Base-by-base conservation (phyloP, 306 rosid species). In the Adenanthera pavonina region DNA sequence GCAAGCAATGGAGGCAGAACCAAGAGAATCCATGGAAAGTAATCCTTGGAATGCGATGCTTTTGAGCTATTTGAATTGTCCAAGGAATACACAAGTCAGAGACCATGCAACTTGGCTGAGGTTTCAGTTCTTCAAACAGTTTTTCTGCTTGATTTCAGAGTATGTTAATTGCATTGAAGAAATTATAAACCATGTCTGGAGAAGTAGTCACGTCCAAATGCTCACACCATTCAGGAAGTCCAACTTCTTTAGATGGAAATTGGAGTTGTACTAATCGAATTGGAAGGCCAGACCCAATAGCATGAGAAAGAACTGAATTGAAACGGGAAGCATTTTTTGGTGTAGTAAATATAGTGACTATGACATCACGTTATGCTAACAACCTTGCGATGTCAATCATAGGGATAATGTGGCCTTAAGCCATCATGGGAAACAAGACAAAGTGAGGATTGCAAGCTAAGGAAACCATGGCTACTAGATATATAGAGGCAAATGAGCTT, bases 171-270 rank as follows among this genome's bases (percentile, higher is more conserved):
- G 84, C 90, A 0, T 0, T 0, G 40, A 85, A 83, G 49, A 92
- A 8, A 2, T 17, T 81, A 12, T 0, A 0, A 1, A 54, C 2
- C 57, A 51, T n/a, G 0, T 48, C 64, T 1, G 0, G 0, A 19
- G 90, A 75, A 47, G 85, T 62, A 0, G 81, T 0, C 87, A 84
- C 83, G 72, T 92, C 94, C 0, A 86, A 8, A 84, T 41, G 90
- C 74, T 92, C 94, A 40, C 85, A 84, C 5, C 94, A 90, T 5
- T 85, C 74, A 0, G 92, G 97, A 17, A 92, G 56, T 3, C 92
- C 92, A 9, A 49, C 88, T 81, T 87, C 78, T 41, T 54, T 54
- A 10, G 59, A 81, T 19, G 90, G 86, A 4, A 87, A 84, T 1
- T 13, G 52, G 15, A 84, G 80, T 0, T 67, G 76, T 11, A 65